These are phyloP conservation scores for Stachybotrys chlorohalonatus DNA, from an alignment of 2,329 filamentous ascomycete species.

Conservation along the genomic window DNA sequence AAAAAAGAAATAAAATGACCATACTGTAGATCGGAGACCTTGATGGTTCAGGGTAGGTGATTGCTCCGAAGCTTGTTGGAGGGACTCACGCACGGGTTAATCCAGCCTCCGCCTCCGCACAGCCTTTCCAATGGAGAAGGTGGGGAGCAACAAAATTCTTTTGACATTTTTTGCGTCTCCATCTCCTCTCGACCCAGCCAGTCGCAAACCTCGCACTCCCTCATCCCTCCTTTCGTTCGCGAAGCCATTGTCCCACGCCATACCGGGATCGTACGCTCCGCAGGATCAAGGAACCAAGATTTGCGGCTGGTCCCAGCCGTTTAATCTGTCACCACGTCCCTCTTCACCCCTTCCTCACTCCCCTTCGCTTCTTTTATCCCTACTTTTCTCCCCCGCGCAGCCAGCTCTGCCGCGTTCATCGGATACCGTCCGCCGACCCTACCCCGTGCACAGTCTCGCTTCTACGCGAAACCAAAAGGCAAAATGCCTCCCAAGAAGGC, in stretches of 20 bases:
- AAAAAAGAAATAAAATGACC: neutral
- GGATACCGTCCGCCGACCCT: constrained; percentile 33
- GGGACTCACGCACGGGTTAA: neutral
- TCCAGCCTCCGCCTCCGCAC: neutral
- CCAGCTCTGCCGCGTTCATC: constrained; percentile 54
- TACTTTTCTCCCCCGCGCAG: constrained; percentile 48
- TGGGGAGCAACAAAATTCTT: constrained; percentile 11
- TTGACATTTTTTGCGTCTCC: neutral
- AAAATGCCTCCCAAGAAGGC: constrained; percentile 96
- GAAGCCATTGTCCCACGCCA: neutral
- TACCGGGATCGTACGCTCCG: neutral
- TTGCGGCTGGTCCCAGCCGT: constrained; percentile 33
- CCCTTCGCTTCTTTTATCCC: constrained; percentile 46
- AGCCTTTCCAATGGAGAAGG: constrained; percentile 1
- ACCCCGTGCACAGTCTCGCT: constrained; percentile 44
- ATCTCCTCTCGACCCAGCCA: neutral
- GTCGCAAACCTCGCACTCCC: neutral
- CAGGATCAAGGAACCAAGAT: neutral
- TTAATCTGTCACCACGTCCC: constrained; percentile 31
- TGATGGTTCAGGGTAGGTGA: neutral
- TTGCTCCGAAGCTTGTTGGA: too few relatives aligned
- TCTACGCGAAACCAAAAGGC: constrained; percentile 53
- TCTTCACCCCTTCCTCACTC: constrained; percentile 22
- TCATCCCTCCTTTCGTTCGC: neutral
- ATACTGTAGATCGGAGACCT: neutral